These are phyloP conservation scores for Aspergillus sp. DNA, from an alignment of 2,329 filamentous ascomycete genomes.

Conservation along the genomic window DNA sequence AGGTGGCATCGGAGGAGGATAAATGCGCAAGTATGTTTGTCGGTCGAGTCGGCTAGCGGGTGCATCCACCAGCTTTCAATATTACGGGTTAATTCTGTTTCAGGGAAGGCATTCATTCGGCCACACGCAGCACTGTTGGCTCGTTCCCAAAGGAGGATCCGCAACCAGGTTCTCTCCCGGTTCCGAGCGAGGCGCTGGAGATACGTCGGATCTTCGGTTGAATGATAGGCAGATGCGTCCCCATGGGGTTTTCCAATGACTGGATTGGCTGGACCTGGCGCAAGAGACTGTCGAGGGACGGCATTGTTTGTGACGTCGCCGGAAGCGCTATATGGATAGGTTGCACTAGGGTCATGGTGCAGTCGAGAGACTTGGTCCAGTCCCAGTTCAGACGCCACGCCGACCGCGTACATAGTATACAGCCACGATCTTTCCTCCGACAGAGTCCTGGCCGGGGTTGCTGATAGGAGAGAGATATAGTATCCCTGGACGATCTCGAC, in stretches of 20 bases:
- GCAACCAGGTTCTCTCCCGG: slow-evolving; percentile 21
- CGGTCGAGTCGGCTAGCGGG: slow-evolving; percentile 16
- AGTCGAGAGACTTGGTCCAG: slow-evolving; percentile 20
- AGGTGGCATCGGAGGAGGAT: slow-evolving; percentile 15
- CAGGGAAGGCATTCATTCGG: slow-evolving; percentile 18
- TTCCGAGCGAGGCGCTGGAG: slow-evolving; percentile 14
- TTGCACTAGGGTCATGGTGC: too few species aligned
- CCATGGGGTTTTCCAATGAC: too few species aligned
- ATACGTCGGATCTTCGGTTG: not conserved
- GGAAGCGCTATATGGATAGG: too few species aligned
- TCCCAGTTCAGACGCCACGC: slow-evolving; percentile 17
- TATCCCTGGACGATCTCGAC: slow-evolving; percentile 24
- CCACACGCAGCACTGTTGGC: slow-evolving; percentile 21
- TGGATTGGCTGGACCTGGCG: too few species aligned
- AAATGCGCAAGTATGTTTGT: slow-evolving; percentile 22
- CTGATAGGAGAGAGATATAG: slow-evolving; percentile 21
- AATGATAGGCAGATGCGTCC: too few species aligned
- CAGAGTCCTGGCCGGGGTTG: slow-evolving; percentile 16
- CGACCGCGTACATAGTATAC: slow-evolving; percentile 22
- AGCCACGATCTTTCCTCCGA: slow-evolving; percentile 21
- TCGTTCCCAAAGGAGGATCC: slow-evolving; percentile 23
- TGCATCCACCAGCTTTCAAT: slow-evolving; percentile 22
- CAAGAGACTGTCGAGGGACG: too few species aligned
- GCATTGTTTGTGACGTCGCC: too few species aligned
- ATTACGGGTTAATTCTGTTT: slow-evolving; percentile 15